These are phyloP conservation scores for Lepidium didymum DNA, from an alignment of 345 rosid species.

Conservation along the genomic window DNA sequence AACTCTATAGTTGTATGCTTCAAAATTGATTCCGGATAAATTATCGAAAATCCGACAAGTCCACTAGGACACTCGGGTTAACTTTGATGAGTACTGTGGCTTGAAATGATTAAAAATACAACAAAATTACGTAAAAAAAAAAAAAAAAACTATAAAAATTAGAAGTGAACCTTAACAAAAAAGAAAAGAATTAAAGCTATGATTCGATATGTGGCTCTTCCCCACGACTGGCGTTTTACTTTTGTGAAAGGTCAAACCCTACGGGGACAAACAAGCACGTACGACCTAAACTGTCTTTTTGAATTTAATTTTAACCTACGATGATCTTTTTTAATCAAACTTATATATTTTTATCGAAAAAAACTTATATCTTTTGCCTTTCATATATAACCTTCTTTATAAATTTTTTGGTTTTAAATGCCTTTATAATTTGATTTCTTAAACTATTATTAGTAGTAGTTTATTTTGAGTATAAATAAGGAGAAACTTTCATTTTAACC, in stretches of 20 bases:
- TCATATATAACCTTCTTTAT: neutral
- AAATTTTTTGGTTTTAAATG: too few relatives aligned
- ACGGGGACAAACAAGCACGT: constrained; percentile 22
- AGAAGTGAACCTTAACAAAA: neutral
- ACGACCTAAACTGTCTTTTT: constrained; percentile 9
- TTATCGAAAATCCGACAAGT: constrained; percentile 8
- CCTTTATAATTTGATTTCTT: too few relatives aligned
- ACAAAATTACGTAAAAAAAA: neutral
- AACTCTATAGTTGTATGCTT: neutral
- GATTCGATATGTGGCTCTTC: constrained; percentile 7
- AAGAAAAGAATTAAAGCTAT: neutral
- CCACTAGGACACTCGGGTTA: constrained; percentile 18
- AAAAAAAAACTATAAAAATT: neutral
- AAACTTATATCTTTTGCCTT: neutral
- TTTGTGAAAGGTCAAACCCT: constrained; percentile 31
- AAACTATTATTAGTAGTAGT: too few relatives aligned
- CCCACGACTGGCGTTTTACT: constrained; percentile 23
- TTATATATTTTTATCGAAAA: too few relatives aligned
- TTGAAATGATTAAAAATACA: neutral
- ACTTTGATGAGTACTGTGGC: constrained; percentile 11
- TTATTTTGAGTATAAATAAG: too few relatives aligned
- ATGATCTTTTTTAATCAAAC: neutral
- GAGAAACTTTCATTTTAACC: too few relatives aligned
- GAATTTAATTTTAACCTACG: neutral
- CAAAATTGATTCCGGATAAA: neutral